Base-by-base conservation (phyloP, 805 yeast genomes). In the Debaryomyces maramus region DNA sequence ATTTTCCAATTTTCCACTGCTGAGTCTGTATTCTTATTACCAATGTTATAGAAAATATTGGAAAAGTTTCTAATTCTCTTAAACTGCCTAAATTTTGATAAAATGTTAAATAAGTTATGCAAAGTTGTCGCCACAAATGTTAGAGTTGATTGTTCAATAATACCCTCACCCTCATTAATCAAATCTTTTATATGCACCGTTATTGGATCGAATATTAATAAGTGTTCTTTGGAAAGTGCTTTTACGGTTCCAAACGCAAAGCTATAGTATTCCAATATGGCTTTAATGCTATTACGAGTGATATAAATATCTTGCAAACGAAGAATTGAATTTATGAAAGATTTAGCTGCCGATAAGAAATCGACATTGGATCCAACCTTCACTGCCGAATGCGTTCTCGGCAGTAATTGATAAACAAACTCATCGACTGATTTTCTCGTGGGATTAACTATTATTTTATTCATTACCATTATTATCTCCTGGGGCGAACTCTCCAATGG, bases 51-150 rank as follows among this genome's bases (percentile, higher is more conserved):
- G 5, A 67, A 53, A 9, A 78, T 35, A 45, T 73, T 75, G 3
- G 80, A 69, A 3, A 78, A 45, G 48, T 76, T 77, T 35, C 67
- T 59, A 5, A 73, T 52, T 40, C 82, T 53, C 44, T 71, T 75
- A 14, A 32, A 38, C 26, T 63, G 71, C 22, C 56, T 64, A 34
- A 55, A 49, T 5, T 44, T 32, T 14, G 43, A 34, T n/a, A 63
- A 39, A 3, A 41, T 46, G 1, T 17, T 18, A 28, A 57, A 51
- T 3, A 49, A 20, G 1, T 13, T n/a, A 3, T 40, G 22, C 4
- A 56, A 36, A 7, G 34, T 30, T 6, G 28, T 16, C 11, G 27
- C 14, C 10, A 37, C 24, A 6, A 30, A 16, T 7, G 21, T n/a
- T n/a, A 16, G 18, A 23, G 23, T 14, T 15, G 28, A 20, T 20